Percentiles rank a stretch among this genome's conserved stretches.
Conservation (phyloP, 495 filamentous ascomycete genomes). For the Xylaria grammica region DNA sequence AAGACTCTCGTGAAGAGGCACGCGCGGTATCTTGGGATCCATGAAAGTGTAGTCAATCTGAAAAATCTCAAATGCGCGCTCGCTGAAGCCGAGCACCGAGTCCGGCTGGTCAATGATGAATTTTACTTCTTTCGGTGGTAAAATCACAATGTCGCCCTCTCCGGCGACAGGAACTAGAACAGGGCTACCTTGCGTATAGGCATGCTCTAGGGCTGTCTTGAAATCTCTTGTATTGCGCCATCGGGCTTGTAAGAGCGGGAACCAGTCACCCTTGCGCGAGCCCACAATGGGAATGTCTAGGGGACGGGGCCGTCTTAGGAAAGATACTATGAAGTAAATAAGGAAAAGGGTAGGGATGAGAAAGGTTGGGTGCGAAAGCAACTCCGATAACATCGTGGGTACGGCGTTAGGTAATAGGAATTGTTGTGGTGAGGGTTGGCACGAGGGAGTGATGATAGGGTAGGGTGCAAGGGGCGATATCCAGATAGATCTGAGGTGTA, state of each 20-base stretch:
- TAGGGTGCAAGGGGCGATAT: too few species aligned
- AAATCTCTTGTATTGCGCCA: conserved; percentile 42
- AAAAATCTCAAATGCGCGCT: conserved; percentile 37
- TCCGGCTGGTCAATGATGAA: conserved; percentile 48
- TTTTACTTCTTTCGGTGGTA: conserved; percentile 28
- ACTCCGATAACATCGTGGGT: background rate
- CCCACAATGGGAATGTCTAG: conserved; percentile 41
- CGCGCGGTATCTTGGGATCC: conserved; percentile 38
- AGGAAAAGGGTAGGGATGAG: background rate
- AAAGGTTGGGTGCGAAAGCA: background rate
- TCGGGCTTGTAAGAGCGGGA: conserved; percentile 39
- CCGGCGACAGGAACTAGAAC: conserved; percentile 35
- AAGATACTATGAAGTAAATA: background rate
- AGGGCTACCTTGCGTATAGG: conserved; percentile 34
- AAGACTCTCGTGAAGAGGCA: conserved; percentile 41
- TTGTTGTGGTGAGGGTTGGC: too few species aligned
- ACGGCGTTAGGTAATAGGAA: background rate
- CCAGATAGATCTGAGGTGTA: too few species aligned
- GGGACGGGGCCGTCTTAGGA: background rate
- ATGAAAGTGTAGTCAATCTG: conserved; percentile 45
- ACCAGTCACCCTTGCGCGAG: conserved; percentile 41
- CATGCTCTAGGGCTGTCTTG: conserved; percentile 35
- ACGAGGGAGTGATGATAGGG: too few species aligned
- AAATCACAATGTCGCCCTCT: conserved; percentile 36
- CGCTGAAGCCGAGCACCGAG: conserved; percentile 37